Evolutionary conservation across 305 asterid genomes (phyloP), one percentile per base, ranked within the genome.

Genomic region (Salvia sclarea): DNA sequence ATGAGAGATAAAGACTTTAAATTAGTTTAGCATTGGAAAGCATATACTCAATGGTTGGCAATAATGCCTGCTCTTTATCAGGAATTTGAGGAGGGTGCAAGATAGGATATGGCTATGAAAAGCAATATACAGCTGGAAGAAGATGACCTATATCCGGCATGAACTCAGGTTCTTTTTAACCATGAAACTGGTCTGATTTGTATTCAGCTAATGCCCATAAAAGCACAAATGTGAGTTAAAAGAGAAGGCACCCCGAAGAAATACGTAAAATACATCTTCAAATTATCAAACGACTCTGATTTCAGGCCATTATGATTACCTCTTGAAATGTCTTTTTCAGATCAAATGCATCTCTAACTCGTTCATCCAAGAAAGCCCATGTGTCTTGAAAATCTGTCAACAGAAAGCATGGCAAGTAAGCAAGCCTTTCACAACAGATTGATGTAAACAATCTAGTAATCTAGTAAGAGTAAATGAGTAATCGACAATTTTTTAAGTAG

Each of bases 261-360:
- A 10, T 0, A 24, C 4, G 66, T 22, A 41, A 25, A 30, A 25
- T 21, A 41, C 28, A 11, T 33, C 31, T 73, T 38, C 17, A 45
- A 18, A 43, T 37, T 37, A 65, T 41, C 14, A 62, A 66, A 71
- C 37, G 13, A 25, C 53, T 60, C 61, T 35, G 49, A 25, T 17
- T 12, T 48, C 43, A 45, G 49, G 66, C 16, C 30, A 66, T 50
- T n/a, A 71, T 68, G 37, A 38, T 75, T 81, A 91, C 98, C 97
- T 93, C 98, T 68, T 85, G 95, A 71, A 82, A 80, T 38, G 92
- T 69, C 76, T 91, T 93, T 61, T 83, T 86, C 25, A 93, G 73
- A 78, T 93, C 94, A 82, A 93, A 88, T 49, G 91, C 97, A 69
- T 87, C 97, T 79, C 82, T 88, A 60, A 91, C 75, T 74, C 96